Base-by-base conservation (phyloP, 495 filamentous ascomycete species). In the Hypoxylon rickii region DNA sequence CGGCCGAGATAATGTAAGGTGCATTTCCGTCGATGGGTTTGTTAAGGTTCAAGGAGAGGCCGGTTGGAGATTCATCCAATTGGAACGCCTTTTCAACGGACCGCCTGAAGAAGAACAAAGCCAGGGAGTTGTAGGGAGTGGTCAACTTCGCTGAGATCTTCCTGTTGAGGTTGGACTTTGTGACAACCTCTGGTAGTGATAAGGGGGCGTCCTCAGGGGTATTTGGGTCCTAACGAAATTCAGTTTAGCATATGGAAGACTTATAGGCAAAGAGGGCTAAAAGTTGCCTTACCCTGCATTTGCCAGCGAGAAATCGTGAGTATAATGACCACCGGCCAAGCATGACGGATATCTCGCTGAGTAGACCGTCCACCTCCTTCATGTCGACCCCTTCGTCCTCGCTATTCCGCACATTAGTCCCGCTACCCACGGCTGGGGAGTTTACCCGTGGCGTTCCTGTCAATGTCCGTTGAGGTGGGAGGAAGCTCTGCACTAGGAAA, bases 61-160 rank as follows among this genome's bases (percentile, higher is more conserved):
- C 90, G 0, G 79, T 76, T 0, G 94, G 93, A n/a, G 84, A 81
- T 71, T 98, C 95, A 68, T 98, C 95, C n/a, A 98, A 78, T 70
- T 97, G 94, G 72, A 98, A 98, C 2, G 94, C 91, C 68, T 94
- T 96, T 63, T 98, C 94, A 10, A 98, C 90, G 12, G 90, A 95
- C 39, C 94, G 85, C 6, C 94, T 88, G 76, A 96, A 89, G 83
- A 96, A 97, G 77, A 98, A 98, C 17, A 86, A 92, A 4, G 90
- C 90, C 81, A 98, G 88, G 33, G 76, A 72, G 61, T 92, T 92
- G 76, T 96, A 97, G 0, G 94, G 89, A 8, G 75, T 73, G 21
- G 85, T 75, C 0, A 97, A 80, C 43, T 84, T 84, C 19, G 84
- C 82, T 12, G 81, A 76, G 26, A 97, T 81, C 68, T 97, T 97